These are phyloP conservation scores for Urtica urens DNA, from an alignment of 306 rosid genomes.

Conservation along the genomic window DNA sequence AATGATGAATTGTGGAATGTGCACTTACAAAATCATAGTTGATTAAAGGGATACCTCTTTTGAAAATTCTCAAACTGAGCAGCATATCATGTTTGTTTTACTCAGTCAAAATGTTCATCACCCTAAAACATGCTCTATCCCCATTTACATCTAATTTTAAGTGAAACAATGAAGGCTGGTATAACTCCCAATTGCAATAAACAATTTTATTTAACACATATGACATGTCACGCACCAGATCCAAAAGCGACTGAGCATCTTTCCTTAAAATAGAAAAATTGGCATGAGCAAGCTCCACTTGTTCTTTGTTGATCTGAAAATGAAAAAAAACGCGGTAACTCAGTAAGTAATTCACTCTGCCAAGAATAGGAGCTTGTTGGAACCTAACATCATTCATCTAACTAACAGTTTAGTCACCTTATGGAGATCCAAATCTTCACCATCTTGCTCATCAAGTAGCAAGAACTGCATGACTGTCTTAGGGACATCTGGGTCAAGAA, in stretches of 20 bases:
- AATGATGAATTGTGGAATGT: too few relatives aligned
- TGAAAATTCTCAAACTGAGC: too few relatives aligned
- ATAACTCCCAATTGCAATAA: constrained; percentile 8
- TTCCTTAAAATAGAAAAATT: constrained; percentile 80
- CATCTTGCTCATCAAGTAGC: constrained; percentile 70
- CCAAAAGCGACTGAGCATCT: constrained; percentile 73
- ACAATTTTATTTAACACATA: background rate
- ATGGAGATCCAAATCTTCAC: constrained; percentile 75
- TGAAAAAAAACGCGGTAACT: constrained; percentile 7
- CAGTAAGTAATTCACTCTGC: background rate
- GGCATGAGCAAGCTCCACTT: constrained; percentile 72
- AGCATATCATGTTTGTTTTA: too few relatives aligned
- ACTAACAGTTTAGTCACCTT: constrained; percentile 34
- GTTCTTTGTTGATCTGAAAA: constrained; percentile 75
- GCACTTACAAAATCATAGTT: too few relatives aligned
- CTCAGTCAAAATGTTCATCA: too few relatives aligned
- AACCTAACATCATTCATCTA: background rate
- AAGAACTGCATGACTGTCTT: constrained; percentile 71
- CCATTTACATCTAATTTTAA: too few relatives aligned
- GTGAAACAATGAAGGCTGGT: too few relatives aligned
- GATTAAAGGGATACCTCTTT: too few relatives aligned
- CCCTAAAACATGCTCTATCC: too few relatives aligned
- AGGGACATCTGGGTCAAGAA: constrained; percentile 88
- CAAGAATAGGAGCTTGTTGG: background rate
- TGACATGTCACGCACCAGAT: constrained; percentile 49